Percentiles rank a stretch among this genome's conserved stretches.
Evolutionary conservation across 2,329 filamentous ascomycete species (phyloP).

Genomic region (Ophiosphaerella narmari): DNA sequence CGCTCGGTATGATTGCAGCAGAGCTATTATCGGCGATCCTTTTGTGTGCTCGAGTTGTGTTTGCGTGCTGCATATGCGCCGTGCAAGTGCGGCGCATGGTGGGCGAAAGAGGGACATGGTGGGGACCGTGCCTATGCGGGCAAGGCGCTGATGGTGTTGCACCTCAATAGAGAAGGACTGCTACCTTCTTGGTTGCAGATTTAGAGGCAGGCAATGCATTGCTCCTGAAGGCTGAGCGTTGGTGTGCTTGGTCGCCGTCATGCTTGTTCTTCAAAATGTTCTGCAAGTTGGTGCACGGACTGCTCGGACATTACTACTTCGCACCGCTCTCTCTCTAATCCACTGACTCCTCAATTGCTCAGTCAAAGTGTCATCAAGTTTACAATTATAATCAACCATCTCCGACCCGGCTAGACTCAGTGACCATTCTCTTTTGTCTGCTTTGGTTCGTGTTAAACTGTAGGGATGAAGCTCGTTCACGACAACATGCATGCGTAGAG

Average conservation of each 20-base stretch:
- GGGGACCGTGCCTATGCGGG: not conserved
- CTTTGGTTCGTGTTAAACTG: no score
- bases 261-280: slow-evolving; percentile 7
- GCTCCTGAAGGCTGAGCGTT: not conserved
- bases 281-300: not conserved
- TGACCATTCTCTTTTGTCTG: not conserved
- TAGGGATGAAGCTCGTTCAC: no score
- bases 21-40: slow-evolving; percentile 26
- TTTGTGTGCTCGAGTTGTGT: slow-evolving; percentile 20
- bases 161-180: no score
- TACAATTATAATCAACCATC: no score
- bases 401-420: no score
- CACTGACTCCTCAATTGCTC: not conserved
- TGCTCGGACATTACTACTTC: not conserved
- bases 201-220: not conserved
- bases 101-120: slow-evolving; percentile 38
- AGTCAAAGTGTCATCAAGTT: not conserved
- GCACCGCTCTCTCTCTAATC: not conserved
- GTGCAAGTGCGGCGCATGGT: slow-evolving; percentile 32
- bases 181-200: no score
- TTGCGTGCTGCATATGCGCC: slow-evolving; percentile 31
- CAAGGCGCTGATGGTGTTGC: not conserved
- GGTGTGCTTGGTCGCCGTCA: not conserved
- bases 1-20: slow-evolving; percentile 17
- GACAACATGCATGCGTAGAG: no score